Evolutionary conservation across 768 basidiomycete species (phyloP), one percentile per base, ranked within the genome.

Genomic region (Podaxis mareebaensis): DNA sequence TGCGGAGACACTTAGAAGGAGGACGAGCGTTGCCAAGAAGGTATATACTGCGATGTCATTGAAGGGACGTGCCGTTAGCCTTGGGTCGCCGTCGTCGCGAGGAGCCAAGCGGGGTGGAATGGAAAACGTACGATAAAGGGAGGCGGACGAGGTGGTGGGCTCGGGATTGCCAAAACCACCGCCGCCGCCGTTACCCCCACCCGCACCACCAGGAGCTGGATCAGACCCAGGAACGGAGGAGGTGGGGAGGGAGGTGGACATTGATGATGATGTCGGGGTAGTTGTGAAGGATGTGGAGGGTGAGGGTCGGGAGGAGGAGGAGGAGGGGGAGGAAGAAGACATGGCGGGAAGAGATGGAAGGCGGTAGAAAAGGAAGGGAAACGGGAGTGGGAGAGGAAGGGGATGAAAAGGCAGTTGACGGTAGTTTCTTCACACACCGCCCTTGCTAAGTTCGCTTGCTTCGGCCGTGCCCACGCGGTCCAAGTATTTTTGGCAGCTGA

Each of bases 1-100:
- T 2, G 83, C 83, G 8, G 87, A 88, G n/a, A 91, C 84, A 44
- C 79, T 78, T 24, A 90, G 81, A 20, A 91, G 82, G 22, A 90
- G 83, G 64, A 90, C 81, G 56, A 90, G 82, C 2, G 89, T 90
- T 2, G 89, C 88, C 54, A 84, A 78, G 65, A 84, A 82, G 4
- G 82, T 81, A 67, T 81, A 81, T 24, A 81, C 80, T 81, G 68
- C 48, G 48, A 63, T 56, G 39, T 57, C 54, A 48, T 60, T 63
- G 46, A 63, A 57, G 42, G 49, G 54, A 49, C 54, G 61, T 15
- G 46, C n/a, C 10, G 54, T 63, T 26, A 63, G 61, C 55, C 22
- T 53, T 42, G 33, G 15, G n/a, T n/a, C n/a, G 30, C 46, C 44
- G n/a, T 54, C 40, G n/a, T 51, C 17, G 39, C 54, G 61, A 51